Conservation (phyloP, 2,329 filamentous ascomycete species). For the Plenodomus lindquistii region DNA sequence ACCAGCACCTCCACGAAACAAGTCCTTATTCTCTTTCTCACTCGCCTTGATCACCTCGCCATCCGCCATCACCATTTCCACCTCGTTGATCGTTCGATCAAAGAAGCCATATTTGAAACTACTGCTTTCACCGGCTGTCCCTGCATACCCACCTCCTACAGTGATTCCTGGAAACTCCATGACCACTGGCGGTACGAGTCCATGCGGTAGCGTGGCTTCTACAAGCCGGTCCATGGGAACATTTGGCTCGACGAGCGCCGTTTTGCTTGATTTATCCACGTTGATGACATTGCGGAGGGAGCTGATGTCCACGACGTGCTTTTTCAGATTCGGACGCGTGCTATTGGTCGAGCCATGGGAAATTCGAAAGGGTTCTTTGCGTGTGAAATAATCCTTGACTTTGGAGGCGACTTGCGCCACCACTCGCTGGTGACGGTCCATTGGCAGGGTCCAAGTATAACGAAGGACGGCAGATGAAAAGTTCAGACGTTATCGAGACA, state of each 20-base stretch:
- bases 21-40: constrained; percentile 57
- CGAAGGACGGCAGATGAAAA: constrained; percentile 9
- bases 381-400: constrained; percentile 56
- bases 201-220: constrained; percentile 58
- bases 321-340: constrained; percentile 60
- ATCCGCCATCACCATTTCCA: constrained; percentile 68
- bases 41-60: constrained; percentile 62
- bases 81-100: constrained; percentile 62
- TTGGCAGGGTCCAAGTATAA: constrained; percentile 7
- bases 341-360: constrained; percentile 79
- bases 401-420: constrained; percentile 52
- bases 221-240: constrained; percentile 69
- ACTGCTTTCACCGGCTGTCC: constrained; percentile 69
- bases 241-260: constrained; percentile 70
- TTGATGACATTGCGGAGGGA: constrained; percentile 64
- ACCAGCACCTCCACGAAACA: constrained; percentile 68
- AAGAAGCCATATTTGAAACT: constrained; percentile 71
- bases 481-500: constrained; percentile 23
- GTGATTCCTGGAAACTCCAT: constrained; percentile 77
- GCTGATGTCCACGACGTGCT: constrained; percentile 66
- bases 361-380: constrained; percentile 68
- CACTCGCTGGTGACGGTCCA: constrained; percentile 48
- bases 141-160: constrained; percentile 68
- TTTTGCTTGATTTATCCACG: constrained; percentile 58
- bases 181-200: constrained; percentile 66